A percentile compares a stretch with the other conserved stretches of the same genome.
Conservation (phyloP, 2,329 filamentous ascomycete genomes). For the Chalara sp. region DNA sequence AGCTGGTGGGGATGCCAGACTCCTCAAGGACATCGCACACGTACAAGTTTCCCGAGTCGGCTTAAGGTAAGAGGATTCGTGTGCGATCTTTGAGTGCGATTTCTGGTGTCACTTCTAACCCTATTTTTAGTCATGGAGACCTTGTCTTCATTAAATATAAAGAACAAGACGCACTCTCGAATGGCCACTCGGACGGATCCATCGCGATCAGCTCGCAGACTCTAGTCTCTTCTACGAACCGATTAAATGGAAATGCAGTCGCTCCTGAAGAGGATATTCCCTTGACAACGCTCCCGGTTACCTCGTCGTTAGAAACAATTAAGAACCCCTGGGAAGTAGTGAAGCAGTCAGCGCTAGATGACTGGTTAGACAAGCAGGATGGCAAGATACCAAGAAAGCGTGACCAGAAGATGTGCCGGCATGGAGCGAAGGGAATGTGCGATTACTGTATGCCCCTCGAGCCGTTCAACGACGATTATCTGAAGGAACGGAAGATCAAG, state of each 20-base stretch:
- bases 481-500: conserved; percentile 96
- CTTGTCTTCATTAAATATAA: conserved; percentile 82
- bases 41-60: conserved; percentile 53
- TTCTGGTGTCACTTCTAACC: conserved; percentile 1
- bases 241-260: conserved; percentile 73
- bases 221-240: conserved; percentile 45
- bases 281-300: conserved; percentile 51
- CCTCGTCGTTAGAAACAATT: conserved; percentile 52
- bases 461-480: conserved; percentile 82
- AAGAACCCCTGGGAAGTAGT: conserved; percentile 93
- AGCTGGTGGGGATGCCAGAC: conserved; percentile 49
- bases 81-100: too few relatives aligned
- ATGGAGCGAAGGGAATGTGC: conserved; percentile 97
- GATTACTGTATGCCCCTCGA: conserved; percentile 98
- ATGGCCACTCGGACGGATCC: conserved; percentile 33
- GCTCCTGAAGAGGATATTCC: conserved; percentile 61
- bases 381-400: conserved; percentile 77
- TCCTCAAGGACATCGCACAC: conserved; percentile 48
- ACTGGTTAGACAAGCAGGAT: conserved; percentile 77
- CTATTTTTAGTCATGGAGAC: conserved; percentile 66
- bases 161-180: conserved; percentile 42
- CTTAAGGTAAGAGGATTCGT: conserved; percentile 39
- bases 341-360: conserved; percentile 79
- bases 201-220: conserved; percentile 22
- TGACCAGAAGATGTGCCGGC: conserved; percentile 84